A percentile compares a stretch with the other conserved stretches of the same genome.
Conservation (phyloP, 805 yeast species). For the Candida boidinii region DNA sequence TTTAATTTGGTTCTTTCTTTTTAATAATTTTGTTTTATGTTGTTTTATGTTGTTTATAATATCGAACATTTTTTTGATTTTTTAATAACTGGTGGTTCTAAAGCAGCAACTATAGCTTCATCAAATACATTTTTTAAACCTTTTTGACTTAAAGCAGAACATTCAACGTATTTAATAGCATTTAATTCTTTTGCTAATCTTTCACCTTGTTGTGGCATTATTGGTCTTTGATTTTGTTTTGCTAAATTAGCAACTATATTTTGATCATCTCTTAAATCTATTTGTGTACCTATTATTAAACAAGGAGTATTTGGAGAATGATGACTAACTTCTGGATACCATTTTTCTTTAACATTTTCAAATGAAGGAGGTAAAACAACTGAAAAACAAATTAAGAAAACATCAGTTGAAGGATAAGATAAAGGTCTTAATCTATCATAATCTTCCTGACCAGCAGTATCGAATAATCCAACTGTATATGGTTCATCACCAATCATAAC, state of each 20-base stretch:
- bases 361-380: constrained; percentile 75
- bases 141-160: constrained; percentile 83
- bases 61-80: constrained; percentile 42
- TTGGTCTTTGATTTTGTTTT: constrained; percentile 54
- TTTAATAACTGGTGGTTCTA: constrained; percentile 51
- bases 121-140: constrained; percentile 86
- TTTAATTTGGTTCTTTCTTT: too few relatives aligned
- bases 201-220: constrained; percentile 52
- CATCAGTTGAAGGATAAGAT: constrained; percentile 88
- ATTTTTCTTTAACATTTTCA: constrained; percentile 70
- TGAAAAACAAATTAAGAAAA: constrained; percentile 79
- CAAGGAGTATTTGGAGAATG: constrained; percentile 70
- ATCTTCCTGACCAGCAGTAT: constrained; percentile 93
- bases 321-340: constrained; percentile 82
- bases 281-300: constrained; percentile 79
- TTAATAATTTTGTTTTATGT: too few relatives aligned
- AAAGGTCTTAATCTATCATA: constrained; percentile 85
- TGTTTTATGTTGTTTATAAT: too few relatives aligned
- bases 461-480: constrained; percentile 85
- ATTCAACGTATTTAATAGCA: constrained; percentile 71
- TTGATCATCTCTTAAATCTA: constrained; percentile 77
- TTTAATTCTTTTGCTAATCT: constrained; percentile 63
- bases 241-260: constrained; percentile 62
- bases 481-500: constrained; percentile 78
- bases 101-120: constrained; percentile 65